A percentile compares a stretch with the other conserved stretches of the same genome.
These are phyloP conservation scores for Artemisia annua DNA, from an alignment of 129 eudicot species.

Conservation along the genomic window DNA sequence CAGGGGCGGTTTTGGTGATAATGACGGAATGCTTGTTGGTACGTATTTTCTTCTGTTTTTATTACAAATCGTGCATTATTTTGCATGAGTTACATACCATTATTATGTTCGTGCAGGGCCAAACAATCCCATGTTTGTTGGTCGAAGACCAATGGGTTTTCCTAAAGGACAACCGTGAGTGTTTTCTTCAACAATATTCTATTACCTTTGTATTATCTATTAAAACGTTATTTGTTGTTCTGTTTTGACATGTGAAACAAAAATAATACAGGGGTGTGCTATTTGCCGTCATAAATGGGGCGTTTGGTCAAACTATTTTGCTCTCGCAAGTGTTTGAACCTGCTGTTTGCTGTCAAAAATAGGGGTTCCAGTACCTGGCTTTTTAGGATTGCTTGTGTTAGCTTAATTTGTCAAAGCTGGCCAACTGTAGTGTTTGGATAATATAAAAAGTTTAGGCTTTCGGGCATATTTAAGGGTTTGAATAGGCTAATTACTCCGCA, in stretches of 20 bases:
- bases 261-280: conserved; percentile 64
- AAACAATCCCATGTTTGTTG: conserved; percentile 56
- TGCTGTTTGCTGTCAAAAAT: too few species aligned
- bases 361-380: too few species aligned
- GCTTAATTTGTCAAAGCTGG: too few species aligned
- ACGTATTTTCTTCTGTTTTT: conserved; percentile 10
- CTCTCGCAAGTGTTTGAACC: too few species aligned
- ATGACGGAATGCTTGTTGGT: conserved; percentile 78
- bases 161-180: conserved; percentile 67
- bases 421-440: too few species aligned
- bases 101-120: conserved; percentile 51
- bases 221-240: not conserved
- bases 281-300: conserved; percentile 31
- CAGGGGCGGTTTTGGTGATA: conserved; percentile 63
- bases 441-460: too few species aligned
- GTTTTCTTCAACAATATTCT: not conserved
- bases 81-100: not conserved
- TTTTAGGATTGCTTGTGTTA: too few species aligned
- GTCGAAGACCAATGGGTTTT: conserved; percentile 3
- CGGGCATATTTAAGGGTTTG: too few species aligned
- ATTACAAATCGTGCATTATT: not conserved
- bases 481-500: too few species aligned
- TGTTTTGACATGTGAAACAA: conserved; percentile 1
- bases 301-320: too few species aligned
- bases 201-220: not conserved